Evolutionary conservation across 169 alveolate genomes (phyloP), one percentile per base, ranked within the genome.

Genomic region (Amoebophrya sp.): DNA sequence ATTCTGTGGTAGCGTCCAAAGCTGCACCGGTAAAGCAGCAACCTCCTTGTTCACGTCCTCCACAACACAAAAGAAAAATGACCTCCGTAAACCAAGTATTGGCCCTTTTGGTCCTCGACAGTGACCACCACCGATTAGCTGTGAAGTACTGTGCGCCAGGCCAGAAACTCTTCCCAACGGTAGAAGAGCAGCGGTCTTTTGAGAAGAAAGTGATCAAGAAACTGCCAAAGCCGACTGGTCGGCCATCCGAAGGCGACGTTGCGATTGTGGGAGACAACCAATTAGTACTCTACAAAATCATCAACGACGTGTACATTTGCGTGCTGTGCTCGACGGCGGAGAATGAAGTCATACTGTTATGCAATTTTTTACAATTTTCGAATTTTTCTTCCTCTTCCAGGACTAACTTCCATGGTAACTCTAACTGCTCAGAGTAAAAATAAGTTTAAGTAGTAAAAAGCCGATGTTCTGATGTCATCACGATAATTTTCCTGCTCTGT

Each of bases 251-350:
- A 10, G 83, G 36, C 83, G 83, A 65, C 83, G 83, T 65, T 29
- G 83, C 83, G 33, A 1, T 65, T 29, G n/a, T 65, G 39, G 83
- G 83, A 10, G 83, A 65, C 83, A 1, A 65, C 83, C 83, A 65
- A 36, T 26, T 65, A 10, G 83, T 65, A 36, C 83, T 65, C 36
- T 65, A 65, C 83, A 65, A 65, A 26, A 26, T 6, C 33, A 65
- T 65, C 12, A 65, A 65, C 83, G 83, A 65, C 83, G 36, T 65
- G 83, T 65, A 65, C 83, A 36, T 65, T 29, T 65, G 83, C 83
- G 26, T 65, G 2, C 38, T 65, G 2, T 65, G 83, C 83, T 65
- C 83, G 36, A 36, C n/a, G 83, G 39, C 0, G 26, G 83, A 65
- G 33, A 65, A 65, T 36, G 83, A 65, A 36, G 83, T 65, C 38